Evolutionary conservation across 2,329 filamentous ascomycete species (phyloP).

Genomic region (Sporothrix pallida): DNA sequence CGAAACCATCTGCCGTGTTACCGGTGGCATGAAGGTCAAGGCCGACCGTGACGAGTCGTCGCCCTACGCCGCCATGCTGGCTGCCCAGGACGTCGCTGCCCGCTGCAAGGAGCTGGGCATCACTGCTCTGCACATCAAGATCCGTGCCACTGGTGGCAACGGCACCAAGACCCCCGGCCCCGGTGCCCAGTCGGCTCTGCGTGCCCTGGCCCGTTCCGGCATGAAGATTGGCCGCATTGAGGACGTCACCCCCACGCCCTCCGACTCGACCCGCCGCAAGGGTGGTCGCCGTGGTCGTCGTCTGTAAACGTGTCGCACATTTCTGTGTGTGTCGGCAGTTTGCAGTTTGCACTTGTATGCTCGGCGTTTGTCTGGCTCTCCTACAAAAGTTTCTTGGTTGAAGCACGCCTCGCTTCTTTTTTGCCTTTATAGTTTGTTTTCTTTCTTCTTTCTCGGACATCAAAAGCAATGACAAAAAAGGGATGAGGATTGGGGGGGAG

Average conservation of each 20-base stretch:
- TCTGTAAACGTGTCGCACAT: slow-evolving; percentile 68
- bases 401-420: slow-evolving; percentile 8
- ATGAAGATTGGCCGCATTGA: slow-evolving; percentile 99
- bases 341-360: neutral
- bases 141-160: slow-evolving; percentile 98
- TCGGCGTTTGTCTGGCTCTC: slow-evolving; percentile 27
- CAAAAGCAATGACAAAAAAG: slow-evolving; percentile 14
- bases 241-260: slow-evolving; percentile 98
- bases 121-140: slow-evolving; percentile 99
- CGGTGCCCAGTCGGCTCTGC: slow-evolving; percentile 98
- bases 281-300: slow-evolving; percentile 99
- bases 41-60: slow-evolving; percentile 99
- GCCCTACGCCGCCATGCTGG: slow-evolving; percentile 99
- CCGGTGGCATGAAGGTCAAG: slow-evolving; percentile 99
- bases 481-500: neutral
- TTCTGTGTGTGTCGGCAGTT: neutral
- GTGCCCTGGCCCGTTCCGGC: slow-evolving; percentile 96
- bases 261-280: slow-evolving; percentile 99
- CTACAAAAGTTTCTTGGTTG: neutral
- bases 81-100: slow-evolving; percentile 94
- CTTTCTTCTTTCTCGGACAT: slow-evolving; percentile 18
- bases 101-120: slow-evolving; percentile 76
- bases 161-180: slow-evolving; percentile 99
- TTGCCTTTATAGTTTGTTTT: neutral
- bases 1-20: slow-evolving; percentile 99